phyloP scores from a whole-genome alignment of 208 protist species.

The Porcisia deanei region DNA sequence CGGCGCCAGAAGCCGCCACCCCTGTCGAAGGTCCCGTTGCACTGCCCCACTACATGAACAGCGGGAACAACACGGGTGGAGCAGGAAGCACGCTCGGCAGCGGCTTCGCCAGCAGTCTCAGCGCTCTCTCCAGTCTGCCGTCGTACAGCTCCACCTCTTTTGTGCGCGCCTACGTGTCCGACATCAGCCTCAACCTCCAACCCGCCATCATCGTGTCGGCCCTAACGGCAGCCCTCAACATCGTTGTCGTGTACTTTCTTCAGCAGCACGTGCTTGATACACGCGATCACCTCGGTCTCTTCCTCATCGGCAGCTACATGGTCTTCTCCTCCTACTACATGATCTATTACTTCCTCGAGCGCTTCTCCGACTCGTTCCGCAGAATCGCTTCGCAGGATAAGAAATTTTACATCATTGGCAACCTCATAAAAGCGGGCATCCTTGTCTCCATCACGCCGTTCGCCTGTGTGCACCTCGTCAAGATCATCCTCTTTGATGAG shows the following conservation, averaged over 20 bases:
- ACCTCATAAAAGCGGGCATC: constrained; percentile 90
- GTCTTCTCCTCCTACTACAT: constrained; percentile 89
- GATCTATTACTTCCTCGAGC: constrained; percentile 88
- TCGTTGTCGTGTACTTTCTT: constrained; percentile 72
- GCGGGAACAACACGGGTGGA: background rate
- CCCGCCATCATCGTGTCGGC: constrained; percentile 72
- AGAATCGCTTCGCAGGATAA: constrained; percentile 86
- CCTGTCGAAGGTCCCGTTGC: background rate
- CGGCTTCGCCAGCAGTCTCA: constrained; percentile 14
- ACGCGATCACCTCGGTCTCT: constrained; percentile 84
- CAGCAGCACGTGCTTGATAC: constrained; percentile 87
- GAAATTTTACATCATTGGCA: constrained; percentile 93
- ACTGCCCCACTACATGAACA: background rate
- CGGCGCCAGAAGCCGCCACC: background rate
- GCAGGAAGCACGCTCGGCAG: constrained; percentile 7
- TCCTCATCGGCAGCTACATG: constrained; percentile 88
- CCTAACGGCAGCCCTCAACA: constrained; percentile 68
- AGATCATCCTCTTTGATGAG: constrained; percentile 81
- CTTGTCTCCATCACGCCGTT: constrained; percentile 90
- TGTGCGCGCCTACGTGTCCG: constrained; percentile 82
- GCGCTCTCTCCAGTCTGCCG: constrained; percentile 43
- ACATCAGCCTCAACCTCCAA: constrained; percentile 65
- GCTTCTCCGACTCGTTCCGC: constrained; percentile 72
- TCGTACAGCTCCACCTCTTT: constrained; percentile 83
- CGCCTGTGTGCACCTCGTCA: constrained; percentile 71